Base-by-base conservation (phyloP, 495 filamentous ascomycete genomes). In the Penicillium samsonianum region DNA sequence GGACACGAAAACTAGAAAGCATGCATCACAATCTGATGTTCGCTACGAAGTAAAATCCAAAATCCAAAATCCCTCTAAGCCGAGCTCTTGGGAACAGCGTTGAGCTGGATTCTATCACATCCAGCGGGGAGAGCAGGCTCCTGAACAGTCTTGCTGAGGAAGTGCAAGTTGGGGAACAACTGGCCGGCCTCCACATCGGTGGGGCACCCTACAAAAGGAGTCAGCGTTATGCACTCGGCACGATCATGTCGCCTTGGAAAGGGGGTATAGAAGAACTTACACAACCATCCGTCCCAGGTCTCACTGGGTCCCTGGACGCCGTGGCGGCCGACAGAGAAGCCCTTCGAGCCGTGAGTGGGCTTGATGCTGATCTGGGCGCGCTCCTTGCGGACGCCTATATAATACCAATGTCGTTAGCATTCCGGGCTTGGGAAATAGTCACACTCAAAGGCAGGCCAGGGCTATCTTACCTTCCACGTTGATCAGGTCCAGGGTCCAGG, bases 401-500 rank as follows among this genome's bases (percentile, higher is more conserved):
- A 1, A 9, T 26, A 26, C 22, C 19, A 19, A 16, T 16, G 12
- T 23, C 11, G 47, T 50, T 25, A 50, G 31, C 31, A 25, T 22
- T 50, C 20, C 3, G 10, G 9, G 4, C 20, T 16, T 19, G 12
- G 14, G 7, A 30, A 22, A 43, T 4, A 20, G 16, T 20, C 12
- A 11, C 5, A 20, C 33, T 16, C 4, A 16, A 30, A 31, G 11
- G 4, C 2, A 17, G 14, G 17, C 20, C 19, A 38, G 31, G 11
- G 35, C 8, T 11, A 20, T 19, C 46, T 31, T 51, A 53, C 49
- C 42, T 5, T 55, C 17, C 23, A 63, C 61, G 10, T 48, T 42
- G 22, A 68, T 55, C 40, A 68, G 46, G n/a, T 65, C 61, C 26
- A 68, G 33, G 5, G 41, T 56, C 41, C 46, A 68, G 5, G 65